phyloP scores from a whole-genome alignment of 352 stramenopile species.

The Aphanomyces astaci region DNA sequence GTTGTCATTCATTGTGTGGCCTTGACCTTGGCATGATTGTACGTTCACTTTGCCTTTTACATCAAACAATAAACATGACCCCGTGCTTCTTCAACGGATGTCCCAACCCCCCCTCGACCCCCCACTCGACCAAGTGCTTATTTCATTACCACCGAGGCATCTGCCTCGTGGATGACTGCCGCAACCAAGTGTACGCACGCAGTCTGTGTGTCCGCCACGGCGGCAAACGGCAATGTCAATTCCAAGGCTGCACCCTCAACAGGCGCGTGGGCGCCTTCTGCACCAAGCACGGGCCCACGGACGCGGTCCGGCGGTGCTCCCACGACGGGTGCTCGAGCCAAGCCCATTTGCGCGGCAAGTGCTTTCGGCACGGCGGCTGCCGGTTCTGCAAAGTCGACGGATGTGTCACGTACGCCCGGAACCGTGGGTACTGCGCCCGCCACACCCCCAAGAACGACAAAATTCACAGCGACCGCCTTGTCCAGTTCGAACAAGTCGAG shows the following conservation, averaged over 20 bases:
- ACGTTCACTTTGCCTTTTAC: not conserved
- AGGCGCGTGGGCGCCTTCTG: not conserved
- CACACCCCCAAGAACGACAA: not conserved
- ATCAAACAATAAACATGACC: not conserved
- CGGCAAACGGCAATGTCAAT: not conserved
- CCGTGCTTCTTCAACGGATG: conserved; percentile 3
- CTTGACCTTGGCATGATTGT: no score
- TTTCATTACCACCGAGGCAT: conserved; percentile 14
- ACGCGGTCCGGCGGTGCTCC: not conserved
- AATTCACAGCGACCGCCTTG: not conserved
- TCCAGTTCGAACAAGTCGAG: not conserved
- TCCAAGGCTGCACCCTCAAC: not conserved
- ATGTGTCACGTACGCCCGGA: conserved; percentile 14
- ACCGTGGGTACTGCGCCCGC: conserved; percentile 8
- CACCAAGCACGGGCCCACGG: not conserved
- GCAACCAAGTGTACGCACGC: conserved; percentile 19
- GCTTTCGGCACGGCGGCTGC: conserved; percentile 10
- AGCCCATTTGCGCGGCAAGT: not conserved
- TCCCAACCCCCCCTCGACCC: not conserved
- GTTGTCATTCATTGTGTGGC: no score
- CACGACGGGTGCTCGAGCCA: not conserved
- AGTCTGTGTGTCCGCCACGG: conserved; percentile 21
- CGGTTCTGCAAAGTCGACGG: not conserved
- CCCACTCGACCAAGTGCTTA: conserved; percentile 7
- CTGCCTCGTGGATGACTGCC: conserved; percentile 3